phyloP scores from a whole-genome alignment of 2,329 filamentous ascomycete species.

The Myriosclerotinia curreyana region DNA sequence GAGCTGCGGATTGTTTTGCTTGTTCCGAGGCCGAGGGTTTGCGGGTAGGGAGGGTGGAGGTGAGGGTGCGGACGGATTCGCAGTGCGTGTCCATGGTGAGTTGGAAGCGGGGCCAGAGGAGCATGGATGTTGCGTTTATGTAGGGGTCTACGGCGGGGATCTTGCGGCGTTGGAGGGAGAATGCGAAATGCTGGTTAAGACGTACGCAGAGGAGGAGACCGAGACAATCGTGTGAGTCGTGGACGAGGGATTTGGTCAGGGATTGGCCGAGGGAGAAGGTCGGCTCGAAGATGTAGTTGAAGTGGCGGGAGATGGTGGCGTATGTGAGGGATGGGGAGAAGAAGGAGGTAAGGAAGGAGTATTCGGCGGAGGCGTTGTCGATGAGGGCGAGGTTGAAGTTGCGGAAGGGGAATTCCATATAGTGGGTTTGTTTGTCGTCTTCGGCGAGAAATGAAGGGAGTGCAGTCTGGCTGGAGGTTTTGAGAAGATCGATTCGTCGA shows the following conservation, averaged over 20 bases:
- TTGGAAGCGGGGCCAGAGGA: constrained; percentile 94
- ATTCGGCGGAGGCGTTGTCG: constrained; percentile 92
- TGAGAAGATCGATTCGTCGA: constrained; percentile 78
- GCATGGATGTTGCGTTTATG: constrained; percentile 92
- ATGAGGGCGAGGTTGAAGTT: constrained; percentile 93
- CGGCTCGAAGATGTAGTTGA: constrained; percentile 83
- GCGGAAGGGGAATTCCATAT: constrained; percentile 85
- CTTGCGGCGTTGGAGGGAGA: constrained; percentile 87
- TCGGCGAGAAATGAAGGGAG: constrained; percentile 87
- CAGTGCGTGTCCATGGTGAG: constrained; percentile 90
- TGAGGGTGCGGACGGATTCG: constrained; percentile 72
- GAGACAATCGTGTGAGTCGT: constrained; percentile 76
- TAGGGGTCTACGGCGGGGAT: constrained; percentile 87
- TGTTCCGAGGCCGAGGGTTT: constrained; percentile 49
- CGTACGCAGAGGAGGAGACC: constrained; percentile 89
- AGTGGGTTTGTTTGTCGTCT: constrained; percentile 81
- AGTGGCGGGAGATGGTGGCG: constrained; percentile 75
- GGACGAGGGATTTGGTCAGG: constrained; percentile 72
- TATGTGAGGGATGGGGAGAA: constrained; percentile 77
- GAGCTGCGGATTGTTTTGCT: constrained; percentile 69
- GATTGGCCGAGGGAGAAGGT: constrained; percentile 80
- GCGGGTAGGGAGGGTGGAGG: constrained; percentile 48
- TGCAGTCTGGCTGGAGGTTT: constrained; percentile 68
- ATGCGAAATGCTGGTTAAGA: constrained; percentile 89
- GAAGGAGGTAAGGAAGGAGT: constrained; percentile 87